These are phyloP conservation scores for Penicillium sp. DNA, from an alignment of 2,329 filamentous ascomycete genomes.

Conservation along the genomic window DNA sequence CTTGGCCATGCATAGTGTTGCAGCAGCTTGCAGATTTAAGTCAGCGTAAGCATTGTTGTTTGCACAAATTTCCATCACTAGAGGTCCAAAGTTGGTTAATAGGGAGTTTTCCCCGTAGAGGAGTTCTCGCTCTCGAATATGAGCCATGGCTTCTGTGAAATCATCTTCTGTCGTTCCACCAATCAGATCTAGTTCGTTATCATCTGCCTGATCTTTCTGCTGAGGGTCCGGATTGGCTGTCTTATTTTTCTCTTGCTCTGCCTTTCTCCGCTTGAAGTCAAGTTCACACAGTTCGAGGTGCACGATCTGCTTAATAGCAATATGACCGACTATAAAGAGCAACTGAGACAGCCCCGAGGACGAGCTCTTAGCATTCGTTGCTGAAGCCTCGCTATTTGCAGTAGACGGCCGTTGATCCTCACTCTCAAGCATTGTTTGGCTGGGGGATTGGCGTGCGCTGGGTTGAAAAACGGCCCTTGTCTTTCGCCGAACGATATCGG, in stretches of 20 bases:
- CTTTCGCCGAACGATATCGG: constrained; percentile 82
- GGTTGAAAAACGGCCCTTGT: constrained; percentile 73
- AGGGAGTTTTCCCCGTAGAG: constrained; percentile 79
- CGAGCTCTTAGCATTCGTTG: constrained; percentile 59
- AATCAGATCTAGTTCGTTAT: constrained; percentile 91
- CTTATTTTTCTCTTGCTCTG: constrained; percentile 47
- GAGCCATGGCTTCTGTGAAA: constrained; percentile 80
- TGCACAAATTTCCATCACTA: constrained; percentile 89
- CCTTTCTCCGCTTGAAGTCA: constrained; percentile 93
- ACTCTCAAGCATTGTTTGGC: constrained; percentile 24
- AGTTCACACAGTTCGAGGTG: constrained; percentile 96
- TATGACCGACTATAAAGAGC: constrained; percentile 90
- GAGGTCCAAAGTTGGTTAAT: constrained; percentile 82
- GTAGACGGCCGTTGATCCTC: constrained; percentile 33
- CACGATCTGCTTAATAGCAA: constrained; percentile 98
- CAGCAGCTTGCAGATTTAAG: constrained; percentile 83
- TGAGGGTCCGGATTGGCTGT: constrained; percentile 40
- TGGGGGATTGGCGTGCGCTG: constrained; percentile 26
- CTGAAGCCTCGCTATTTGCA: constrained; percentile 29
- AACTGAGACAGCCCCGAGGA: constrained; percentile 79
- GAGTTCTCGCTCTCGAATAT: constrained; percentile 79
- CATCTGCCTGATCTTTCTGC: constrained; percentile 58
- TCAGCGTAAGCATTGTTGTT: constrained; percentile 92
- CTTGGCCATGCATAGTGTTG: constrained; percentile 91
- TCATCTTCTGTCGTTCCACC: constrained; percentile 94